Percentiles rank a stretch among this genome's conserved stretches.
These are phyloP conservation scores for Mycena amicta DNA, from an alignment of 768 basidiomycete genomes.

Conservation along the genomic window DNA sequence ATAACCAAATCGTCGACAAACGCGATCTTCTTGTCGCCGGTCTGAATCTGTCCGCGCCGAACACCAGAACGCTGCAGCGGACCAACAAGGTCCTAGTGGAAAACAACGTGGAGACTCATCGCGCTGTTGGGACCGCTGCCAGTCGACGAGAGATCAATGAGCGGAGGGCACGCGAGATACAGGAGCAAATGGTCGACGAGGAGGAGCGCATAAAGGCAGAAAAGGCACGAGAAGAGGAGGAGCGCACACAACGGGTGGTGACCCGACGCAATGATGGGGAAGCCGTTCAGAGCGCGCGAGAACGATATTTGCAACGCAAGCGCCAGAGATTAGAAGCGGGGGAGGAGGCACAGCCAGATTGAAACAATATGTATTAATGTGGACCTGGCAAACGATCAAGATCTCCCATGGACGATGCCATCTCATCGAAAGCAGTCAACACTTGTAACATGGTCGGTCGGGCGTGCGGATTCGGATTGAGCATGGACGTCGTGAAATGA, in stretches of 20 bases:
- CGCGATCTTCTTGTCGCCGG: slow-evolving; percentile 90
- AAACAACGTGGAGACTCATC: slow-evolving; percentile 51
- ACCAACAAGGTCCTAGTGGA: slow-evolving; percentile 25
- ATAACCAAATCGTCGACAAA: slow-evolving; percentile 96
- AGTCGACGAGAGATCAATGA: slow-evolving; percentile 81
- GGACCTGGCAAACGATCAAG: slow-evolving; percentile 26
- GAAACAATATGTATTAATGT: slow-evolving; percentile 11
- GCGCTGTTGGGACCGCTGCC: slow-evolving; percentile 85
- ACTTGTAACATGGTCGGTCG: slow-evolving; percentile 55
- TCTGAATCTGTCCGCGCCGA: slow-evolving; percentile 83
- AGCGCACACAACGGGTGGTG: slow-evolving; percentile 66
- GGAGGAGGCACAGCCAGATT: slow-evolving; percentile 22
- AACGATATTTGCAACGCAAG: slow-evolving; percentile 80
- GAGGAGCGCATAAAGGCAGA: slow-evolving; percentile 57
- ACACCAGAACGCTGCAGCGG: slow-evolving; percentile 65
- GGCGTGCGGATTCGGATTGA: slow-evolving; percentile 49
- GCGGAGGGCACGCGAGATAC: slow-evolving; percentile 77
- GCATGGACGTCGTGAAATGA: slow-evolving; percentile 59
- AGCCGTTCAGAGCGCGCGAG: slow-evolving; percentile 73
- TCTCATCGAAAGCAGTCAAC: slow-evolving; percentile 52
- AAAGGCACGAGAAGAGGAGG: slow-evolving; percentile 60
- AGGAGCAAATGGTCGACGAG: slow-evolving; percentile 78
- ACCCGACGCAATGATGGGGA: slow-evolving; percentile 74
- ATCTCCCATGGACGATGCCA: slow-evolving; percentile 45
- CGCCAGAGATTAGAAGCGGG: slow-evolving; percentile 65